A percentile compares a stretch with the other conserved stretches of the same genome.
phyloP scores from a whole-genome alignment of 176 grass and related monocot genomes.

The Tuctoria greenei region DNA sequence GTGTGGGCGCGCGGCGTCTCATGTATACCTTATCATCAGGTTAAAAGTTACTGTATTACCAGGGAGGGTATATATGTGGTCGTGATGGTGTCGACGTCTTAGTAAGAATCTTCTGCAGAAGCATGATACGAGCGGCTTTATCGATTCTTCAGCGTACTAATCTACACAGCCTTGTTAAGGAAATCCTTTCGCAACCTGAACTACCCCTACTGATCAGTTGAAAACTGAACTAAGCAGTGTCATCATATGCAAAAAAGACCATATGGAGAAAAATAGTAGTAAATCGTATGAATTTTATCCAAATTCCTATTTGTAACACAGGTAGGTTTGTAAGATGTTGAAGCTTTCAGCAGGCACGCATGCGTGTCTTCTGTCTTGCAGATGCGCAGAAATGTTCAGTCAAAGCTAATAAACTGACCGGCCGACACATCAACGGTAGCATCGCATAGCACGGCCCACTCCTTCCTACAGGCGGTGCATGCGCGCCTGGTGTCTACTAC shows the following conservation, averaged over 20 bases:
- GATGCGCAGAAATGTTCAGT: no score
- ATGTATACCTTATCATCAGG: constrained; percentile 34
- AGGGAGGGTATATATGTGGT: background rate
- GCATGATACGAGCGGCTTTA: background rate
- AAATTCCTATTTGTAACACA: no score
- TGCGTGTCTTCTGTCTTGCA: no score
- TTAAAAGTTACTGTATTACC: background rate
- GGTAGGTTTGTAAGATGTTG: no score
- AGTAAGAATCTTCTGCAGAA: constrained; percentile 6
- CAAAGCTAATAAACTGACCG: no score
- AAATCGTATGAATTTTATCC: background rate
- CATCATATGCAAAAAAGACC: background rate
- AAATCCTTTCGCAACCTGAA: background rate
- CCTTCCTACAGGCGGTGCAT: constrained; percentile 13
- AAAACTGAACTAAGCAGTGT: background rate
- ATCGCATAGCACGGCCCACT: background rate
- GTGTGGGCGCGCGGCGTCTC: constrained; percentile 30
- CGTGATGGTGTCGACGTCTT: background rate
- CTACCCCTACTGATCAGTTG: background rate
- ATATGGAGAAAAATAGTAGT: background rate
- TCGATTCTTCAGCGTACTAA: no score
- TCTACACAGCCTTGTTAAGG: no score
- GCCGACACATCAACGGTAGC: background rate
- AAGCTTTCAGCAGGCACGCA: no score
- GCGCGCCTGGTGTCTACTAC: constrained; percentile 22